Conservation (phyloP, 2,329 filamentous ascomycete species). For the Paracorniculantispora psalliotae region DNA sequence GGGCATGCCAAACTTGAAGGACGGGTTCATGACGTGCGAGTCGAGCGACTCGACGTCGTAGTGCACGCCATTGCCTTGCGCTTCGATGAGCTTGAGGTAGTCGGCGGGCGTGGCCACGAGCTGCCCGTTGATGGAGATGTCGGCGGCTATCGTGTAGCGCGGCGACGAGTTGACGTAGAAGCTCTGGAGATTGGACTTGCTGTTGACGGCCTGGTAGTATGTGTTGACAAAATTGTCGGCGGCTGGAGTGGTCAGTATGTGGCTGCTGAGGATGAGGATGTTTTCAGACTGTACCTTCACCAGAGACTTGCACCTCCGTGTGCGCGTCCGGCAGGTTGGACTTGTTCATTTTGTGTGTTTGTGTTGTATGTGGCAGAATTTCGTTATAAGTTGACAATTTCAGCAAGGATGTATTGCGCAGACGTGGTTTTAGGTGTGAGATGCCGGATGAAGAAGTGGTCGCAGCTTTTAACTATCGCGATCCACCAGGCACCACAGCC, state of each 20-base stretch:
- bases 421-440: neutral
- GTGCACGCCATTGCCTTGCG: constrained; percentile 51
- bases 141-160: constrained; percentile 51
- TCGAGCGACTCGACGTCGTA: constrained; percentile 76
- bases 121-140: constrained; percentile 78
- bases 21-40: constrained; percentile 70
- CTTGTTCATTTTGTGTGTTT: constrained; percentile 1
- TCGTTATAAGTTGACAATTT: neutral
- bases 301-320: constrained; percentile 40
- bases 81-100: constrained; percentile 64
- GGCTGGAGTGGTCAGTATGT: constrained; percentile 39
- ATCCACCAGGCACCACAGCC: neutral
- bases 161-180: constrained; percentile 65
- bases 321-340: constrained; percentile 37
- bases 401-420: neutral
- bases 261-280: neutral
- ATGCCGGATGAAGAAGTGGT: neutral
- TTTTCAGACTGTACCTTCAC: constrained; percentile 36
- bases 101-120: constrained; percentile 56
- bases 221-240: constrained; percentile 66
- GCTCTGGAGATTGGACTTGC: constrained; percentile 53
- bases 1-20: constrained; percentile 54
- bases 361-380: neutral
- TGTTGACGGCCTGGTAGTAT: constrained; percentile 72
- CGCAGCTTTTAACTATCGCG: neutral